These are phyloP conservation scores for Arbutus unedo DNA, from an alignment of 148 eudicot genomes.

Conservation along the genomic window DNA sequence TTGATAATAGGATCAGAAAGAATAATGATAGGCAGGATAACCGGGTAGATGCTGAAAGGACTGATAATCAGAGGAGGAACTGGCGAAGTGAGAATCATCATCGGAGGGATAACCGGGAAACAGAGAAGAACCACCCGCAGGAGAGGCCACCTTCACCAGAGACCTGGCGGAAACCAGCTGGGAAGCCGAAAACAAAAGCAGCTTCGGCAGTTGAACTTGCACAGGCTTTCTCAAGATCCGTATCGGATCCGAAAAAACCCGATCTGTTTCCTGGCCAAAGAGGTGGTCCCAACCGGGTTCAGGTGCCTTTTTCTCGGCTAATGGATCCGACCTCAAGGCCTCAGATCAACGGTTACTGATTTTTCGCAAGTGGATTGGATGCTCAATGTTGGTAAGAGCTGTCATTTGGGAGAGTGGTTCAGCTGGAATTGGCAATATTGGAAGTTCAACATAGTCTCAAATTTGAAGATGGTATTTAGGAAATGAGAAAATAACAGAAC, in stretches of 20 bases:
- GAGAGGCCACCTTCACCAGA: conserved; percentile 89
- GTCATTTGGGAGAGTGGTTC: neutral
- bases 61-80: conserved; percentile 60
- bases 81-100: conserved; percentile 55
- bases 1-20: conserved; percentile 49
- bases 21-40: conserved; percentile 49
- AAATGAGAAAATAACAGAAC: neutral
- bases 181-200: conserved; percentile 57
- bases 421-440: neutral
- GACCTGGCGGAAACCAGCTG: conserved; percentile 90
- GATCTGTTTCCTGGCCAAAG: conserved; percentile 55
- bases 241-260: conserved; percentile 47
- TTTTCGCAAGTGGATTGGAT: neutral
- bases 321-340: conserved; percentile 54
- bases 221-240: conserved; percentile 77
- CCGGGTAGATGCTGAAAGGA: conserved; percentile 40
- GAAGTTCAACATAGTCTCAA: neutral
- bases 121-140: conserved; percentile 43
- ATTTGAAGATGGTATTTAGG: neutral
- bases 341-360: conserved; percentile 79
- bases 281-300: conserved; percentile 46
- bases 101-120: conserved; percentile 51
- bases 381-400: neutral
- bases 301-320: conserved; percentile 77
- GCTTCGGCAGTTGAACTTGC: conserved; percentile 94